Evolutionary conservation across 78 protist genomes (phyloP).

Genomic region (Bigelowiella natans): DNA sequence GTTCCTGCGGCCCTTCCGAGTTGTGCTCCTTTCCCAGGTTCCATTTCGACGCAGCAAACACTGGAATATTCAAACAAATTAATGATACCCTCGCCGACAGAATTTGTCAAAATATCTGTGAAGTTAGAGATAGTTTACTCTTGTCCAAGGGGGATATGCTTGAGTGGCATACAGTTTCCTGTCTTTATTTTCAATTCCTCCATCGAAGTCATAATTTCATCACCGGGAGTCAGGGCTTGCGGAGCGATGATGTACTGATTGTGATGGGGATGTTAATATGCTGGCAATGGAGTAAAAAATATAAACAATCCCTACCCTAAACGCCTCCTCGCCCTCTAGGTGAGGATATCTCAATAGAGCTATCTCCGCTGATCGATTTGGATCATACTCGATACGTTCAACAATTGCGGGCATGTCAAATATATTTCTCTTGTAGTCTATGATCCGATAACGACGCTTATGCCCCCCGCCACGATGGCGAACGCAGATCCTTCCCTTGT

Average conservation of each 20-base stretch:
- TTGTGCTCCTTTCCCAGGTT: not conserved
- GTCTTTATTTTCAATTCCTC: not conserved
- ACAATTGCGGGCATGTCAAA: not conserved
- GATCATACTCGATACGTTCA: not conserved
- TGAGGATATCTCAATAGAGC: not conserved
- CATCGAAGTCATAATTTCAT: not conserved
- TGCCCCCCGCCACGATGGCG: constrained; percentile 1
- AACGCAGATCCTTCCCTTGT: not conserved
- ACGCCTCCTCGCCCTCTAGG: not conserved
- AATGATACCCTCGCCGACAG: not conserved
- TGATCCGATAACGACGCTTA: not conserved
- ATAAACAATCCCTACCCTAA: not conserved
- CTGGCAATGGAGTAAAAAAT: no score
- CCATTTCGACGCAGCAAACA: not conserved
- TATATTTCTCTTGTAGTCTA: not conserved
- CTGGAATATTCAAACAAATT: not conserved
- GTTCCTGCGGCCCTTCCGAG: not conserved
- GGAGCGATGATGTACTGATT: not conserved
- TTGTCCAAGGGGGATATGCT: not conserved
- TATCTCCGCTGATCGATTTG: not conserved
- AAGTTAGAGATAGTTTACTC: not conserved
- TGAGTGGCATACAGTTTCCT: not conserved
- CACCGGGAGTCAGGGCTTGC: not conserved
- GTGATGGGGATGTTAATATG: no score
- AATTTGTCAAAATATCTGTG: not conserved